Evolutionary conservation across 495 filamentous ascomycete genomes (phyloP).

Genomic region (Neurospora sp.): DNA sequence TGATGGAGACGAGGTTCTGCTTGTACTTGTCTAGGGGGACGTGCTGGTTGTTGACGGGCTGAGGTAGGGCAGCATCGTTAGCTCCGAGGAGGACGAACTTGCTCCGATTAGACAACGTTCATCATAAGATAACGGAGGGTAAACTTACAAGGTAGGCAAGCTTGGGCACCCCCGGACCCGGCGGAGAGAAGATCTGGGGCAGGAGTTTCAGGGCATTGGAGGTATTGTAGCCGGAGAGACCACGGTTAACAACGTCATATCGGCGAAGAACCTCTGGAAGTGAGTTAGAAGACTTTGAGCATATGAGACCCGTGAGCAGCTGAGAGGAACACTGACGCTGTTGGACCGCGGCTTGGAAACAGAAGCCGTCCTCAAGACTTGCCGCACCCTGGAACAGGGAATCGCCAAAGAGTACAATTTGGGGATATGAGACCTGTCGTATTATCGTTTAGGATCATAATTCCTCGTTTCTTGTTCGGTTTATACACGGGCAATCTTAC

Average conservation of each 20-base stretch:
- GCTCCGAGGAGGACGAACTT: slow-evolving; percentile 72
- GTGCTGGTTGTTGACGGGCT: slow-evolving; percentile 50
- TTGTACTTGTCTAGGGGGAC: slow-evolving; percentile 65
- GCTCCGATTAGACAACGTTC: background rate
- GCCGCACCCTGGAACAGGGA: slow-evolving; percentile 60
- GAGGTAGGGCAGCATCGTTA: slow-evolving; percentile 67
- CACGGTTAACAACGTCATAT: slow-evolving; percentile 40
- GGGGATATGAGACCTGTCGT: slow-evolving; percentile 34
- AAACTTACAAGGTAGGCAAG: slow-evolving; percentile 53
- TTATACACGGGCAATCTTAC: background rate
- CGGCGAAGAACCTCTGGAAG: slow-evolving; percentile 31
- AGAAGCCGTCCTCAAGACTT: slow-evolving; percentile 52
- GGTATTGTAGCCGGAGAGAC: slow-evolving; percentile 40
- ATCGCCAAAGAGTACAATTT: slow-evolving; percentile 75
- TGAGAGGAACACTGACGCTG: slow-evolving; percentile 38
- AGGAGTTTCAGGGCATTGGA: slow-evolving; percentile 33
- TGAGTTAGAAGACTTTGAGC: background rate
- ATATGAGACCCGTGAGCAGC: background rate
- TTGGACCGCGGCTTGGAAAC: slow-evolving; percentile 61
- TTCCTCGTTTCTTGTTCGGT: background rate
- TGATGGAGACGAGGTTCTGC: slow-evolving; percentile 57
- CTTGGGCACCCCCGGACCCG: slow-evolving; percentile 41
- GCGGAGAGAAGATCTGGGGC: slow-evolving; percentile 31
- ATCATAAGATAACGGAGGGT: background rate
- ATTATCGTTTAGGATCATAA: background rate